Percentiles rank a stretch among this genome's conserved stretches.
phyloP scores from a whole-genome alignment of 2,329 filamentous ascomycete species.

The Colletotrichum caudatum region DNA sequence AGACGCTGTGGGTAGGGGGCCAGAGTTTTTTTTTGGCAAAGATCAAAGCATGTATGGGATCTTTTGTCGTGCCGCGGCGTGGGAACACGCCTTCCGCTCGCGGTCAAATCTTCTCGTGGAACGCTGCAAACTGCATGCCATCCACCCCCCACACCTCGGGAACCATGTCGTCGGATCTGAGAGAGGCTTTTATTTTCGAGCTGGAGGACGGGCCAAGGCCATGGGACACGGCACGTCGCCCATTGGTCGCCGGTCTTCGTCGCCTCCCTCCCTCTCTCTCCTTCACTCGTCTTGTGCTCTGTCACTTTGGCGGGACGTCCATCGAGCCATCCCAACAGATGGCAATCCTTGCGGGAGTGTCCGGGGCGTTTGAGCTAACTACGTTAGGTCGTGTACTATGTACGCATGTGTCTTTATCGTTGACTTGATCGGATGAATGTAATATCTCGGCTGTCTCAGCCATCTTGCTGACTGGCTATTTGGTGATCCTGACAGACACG shows the following conservation, averaged over 20 bases:
- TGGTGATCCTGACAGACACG: background rate
- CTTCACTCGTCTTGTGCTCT: background rate
- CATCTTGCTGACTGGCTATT: background rate
- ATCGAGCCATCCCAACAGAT: background rate
- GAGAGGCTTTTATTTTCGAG: background rate
- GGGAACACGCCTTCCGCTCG: background rate
- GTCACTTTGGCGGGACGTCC: background rate
- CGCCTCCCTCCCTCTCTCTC: background rate
- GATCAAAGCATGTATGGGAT: background rate
- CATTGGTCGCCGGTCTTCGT: background rate
- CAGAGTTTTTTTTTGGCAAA: background rate
- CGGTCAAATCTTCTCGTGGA: background rate
- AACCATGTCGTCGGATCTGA: slow-evolving; percentile 11
- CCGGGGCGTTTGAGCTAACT: background rate
- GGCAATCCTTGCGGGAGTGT: background rate
- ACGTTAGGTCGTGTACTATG: too few relatives aligned
- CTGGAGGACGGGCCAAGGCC: background rate
- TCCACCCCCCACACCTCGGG: background rate
- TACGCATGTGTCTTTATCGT: background rate
- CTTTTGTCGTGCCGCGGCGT: background rate
- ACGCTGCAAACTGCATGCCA: slow-evolving; percentile 4
- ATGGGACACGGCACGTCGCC: background rate
- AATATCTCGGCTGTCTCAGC: background rate
- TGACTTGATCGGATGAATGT: background rate
- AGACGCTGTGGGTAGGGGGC: background rate